Conservation (phyloP, 768 basidiomycete genomes). For the Leccinum uliginosum region DNA sequence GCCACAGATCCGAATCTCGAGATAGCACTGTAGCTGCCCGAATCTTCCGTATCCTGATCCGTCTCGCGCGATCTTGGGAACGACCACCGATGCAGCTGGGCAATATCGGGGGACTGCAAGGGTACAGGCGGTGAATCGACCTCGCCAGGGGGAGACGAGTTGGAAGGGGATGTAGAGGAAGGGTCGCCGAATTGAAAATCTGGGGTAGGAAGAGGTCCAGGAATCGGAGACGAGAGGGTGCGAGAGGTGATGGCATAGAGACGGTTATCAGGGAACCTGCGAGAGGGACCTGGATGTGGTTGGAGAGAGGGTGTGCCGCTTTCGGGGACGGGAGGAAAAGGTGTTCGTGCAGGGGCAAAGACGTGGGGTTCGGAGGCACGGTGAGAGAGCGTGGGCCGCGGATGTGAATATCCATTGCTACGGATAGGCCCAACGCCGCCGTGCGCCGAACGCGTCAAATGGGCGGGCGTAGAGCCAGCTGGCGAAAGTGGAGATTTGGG, state of each 20-base stretch:
- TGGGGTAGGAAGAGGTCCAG: conserved; percentile 57
- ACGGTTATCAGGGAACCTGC: conserved; percentile 41
- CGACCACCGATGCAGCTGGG: conserved; percentile 35
- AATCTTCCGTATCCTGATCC: conserved; percentile 53
- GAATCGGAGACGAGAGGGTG: conserved; percentile 41
- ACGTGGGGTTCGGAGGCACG: conserved; percentile 33
- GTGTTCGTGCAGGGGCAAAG: conserved; percentile 35
- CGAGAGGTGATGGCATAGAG: conserved; percentile 48
- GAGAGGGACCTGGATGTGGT: conserved; percentile 9
- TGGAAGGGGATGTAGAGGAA: conserved; percentile 40
- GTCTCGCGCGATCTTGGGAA: conserved; percentile 38
- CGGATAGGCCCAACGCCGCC: conserved; percentile 39
- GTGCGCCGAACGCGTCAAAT: conserved; percentile 31
- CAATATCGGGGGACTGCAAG: conserved; percentile 43
- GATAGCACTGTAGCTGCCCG: conserved; percentile 41
- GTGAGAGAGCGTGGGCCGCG: conserved; percentile 28
- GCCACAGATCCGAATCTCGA: conserved; percentile 61
- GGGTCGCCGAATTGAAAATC: conserved; percentile 64
- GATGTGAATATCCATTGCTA: conserved; percentile 42
- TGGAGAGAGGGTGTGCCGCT: conserved; percentile 10
- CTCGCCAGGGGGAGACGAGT: conserved; percentile 51
- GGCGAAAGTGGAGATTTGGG: conserved; percentile 33
- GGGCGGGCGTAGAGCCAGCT: conserved; percentile 30
- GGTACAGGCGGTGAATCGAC: conserved; percentile 21
- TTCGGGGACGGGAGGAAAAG: conserved; percentile 32